Evolutionary conservation across 2,329 filamentous ascomycete genomes (phyloP).

Genomic region (Claviceps sp.): DNA sequence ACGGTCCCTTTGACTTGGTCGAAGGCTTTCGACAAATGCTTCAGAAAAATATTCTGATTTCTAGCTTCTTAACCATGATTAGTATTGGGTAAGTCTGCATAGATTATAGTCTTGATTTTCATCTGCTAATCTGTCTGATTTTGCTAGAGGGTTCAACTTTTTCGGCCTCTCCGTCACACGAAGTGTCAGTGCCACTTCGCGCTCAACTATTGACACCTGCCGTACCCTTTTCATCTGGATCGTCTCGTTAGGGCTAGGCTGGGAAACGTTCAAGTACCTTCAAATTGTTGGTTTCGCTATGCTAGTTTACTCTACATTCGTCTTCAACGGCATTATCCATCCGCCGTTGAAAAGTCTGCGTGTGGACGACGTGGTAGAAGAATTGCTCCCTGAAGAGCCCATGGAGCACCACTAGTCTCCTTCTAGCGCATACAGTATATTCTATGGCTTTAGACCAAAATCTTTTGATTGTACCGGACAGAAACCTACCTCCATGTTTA

Average conservation of each 20-base stretch:
- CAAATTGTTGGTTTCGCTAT: conserved; percentile 81
- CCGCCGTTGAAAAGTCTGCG: conserved; percentile 63
- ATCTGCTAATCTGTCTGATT: conserved; percentile 10
- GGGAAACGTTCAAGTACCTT: conserved; percentile 96
- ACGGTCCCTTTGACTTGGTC: conserved; percentile 80
- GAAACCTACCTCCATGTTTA: neutral
- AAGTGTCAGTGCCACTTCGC: conserved; percentile 77
- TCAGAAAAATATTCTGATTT: conserved; percentile 53
- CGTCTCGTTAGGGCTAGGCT: conserved; percentile 80
- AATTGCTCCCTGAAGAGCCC: conserved; percentile 68
- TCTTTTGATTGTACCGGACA: neutral
- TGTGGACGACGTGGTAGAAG: conserved; percentile 39
- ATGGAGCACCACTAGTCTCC: conserved; percentile 49
- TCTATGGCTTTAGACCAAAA: neutral
- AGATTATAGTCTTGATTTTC: neutral
- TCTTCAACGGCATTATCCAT: conserved; percentile 89
- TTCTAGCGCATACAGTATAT: neutral
- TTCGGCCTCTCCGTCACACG: conserved; percentile 91
- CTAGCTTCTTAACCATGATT: conserved; percentile 87
- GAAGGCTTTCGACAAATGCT: conserved; percentile 78
- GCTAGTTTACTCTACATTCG: conserved; percentile 89
- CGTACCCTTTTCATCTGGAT: conserved; percentile 97
- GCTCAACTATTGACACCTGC: conserved; percentile 95
- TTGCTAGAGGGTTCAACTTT: conserved; percentile 82
- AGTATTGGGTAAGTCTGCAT: conserved; percentile 63